These are phyloP conservation scores for Tetrastigma voinierianum DNA, from an alignment of 164 flowering plant genomes.

Conservation along the genomic window DNA sequence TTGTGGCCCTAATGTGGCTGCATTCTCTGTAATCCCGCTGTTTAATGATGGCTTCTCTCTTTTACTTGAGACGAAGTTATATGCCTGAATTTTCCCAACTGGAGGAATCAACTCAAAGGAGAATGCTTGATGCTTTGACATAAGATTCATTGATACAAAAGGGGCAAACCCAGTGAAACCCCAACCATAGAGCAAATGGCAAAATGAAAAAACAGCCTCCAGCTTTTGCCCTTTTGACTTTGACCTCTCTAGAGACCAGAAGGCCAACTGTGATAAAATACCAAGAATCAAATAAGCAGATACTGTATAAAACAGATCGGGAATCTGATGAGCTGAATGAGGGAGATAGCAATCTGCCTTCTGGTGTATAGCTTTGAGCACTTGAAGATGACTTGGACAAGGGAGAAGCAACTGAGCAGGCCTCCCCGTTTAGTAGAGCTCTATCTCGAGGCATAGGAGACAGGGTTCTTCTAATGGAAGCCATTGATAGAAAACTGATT, in stretches of 20 bases:
- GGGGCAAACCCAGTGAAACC: constrained; percentile 63
- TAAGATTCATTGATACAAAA: constrained; percentile 36
- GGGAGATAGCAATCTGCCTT: constrained; percentile 39
- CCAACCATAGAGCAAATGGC: constrained; percentile 63
- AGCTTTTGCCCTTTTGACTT: constrained; percentile 58
- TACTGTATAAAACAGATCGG: constrained; percentile 24
- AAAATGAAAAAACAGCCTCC: constrained; percentile 63
- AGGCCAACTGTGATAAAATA: constrained; percentile 44
- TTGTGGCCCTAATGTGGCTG: constrained; percentile 12
- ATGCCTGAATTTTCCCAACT: constrained; percentile 15
- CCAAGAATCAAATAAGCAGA: constrained; percentile 39
- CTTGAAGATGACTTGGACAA: constrained; percentile 58
- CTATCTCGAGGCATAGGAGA: constrained; percentile 80
- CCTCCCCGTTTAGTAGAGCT: constrained; percentile 50
- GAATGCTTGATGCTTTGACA: constrained; percentile 48
- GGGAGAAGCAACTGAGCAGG: constrained; percentile 47
- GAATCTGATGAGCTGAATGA: constrained; percentile 37
- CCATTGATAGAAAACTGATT: constrained; percentile 37
- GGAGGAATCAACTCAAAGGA: constrained; percentile 37
- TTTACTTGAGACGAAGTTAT: constrained; percentile 7
- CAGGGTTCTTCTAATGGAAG: constrained; percentile 78
- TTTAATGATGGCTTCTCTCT: constrained; percentile 10
- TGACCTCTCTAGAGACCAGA: constrained; percentile 58
- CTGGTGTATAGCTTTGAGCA: constrained; percentile 34
- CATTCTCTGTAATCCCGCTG: constrained; percentile 6